Percentiles rank a stretch among this genome's conserved stretches.
phyloP scores from a whole-genome alignment of 768 basidiomycete genomes.

The Russula ochroleuca region DNA sequence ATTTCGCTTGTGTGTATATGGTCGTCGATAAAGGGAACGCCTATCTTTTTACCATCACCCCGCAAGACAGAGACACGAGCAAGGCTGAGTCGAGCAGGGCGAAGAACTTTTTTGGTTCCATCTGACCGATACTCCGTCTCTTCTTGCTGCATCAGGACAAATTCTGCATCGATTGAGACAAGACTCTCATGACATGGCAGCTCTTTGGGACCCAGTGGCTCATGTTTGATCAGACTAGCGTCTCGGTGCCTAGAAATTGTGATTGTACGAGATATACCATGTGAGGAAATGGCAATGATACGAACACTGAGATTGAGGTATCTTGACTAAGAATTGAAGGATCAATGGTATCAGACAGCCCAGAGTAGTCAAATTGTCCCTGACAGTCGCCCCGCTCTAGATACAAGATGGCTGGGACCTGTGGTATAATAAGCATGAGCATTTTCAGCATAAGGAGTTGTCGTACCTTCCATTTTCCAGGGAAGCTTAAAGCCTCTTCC shows the following conservation, averaged over 20 bases:
- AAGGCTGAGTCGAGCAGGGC: conserved; percentile 86
- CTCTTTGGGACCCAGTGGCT: conserved; percentile 65
- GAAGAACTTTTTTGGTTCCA: conserved; percentile 86
- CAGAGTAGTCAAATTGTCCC: conserved; percentile 55
- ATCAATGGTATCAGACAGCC: conserved; percentile 64
- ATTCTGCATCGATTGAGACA: conserved; percentile 96
- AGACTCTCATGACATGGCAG: conserved; percentile 81
- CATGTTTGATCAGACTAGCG: conserved; percentile 67
- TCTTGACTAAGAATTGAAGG: conserved; percentile 75
- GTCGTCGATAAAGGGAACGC: conserved; percentile 94
- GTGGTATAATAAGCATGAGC: conserved; percentile 4
- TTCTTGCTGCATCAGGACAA: conserved; percentile 97
- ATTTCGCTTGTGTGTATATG: conserved; percentile 95
- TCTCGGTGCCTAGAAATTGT: conserved; percentile 63
- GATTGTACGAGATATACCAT: not conserved
- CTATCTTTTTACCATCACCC: conserved; percentile 74
- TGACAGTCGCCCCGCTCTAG: conserved; percentile 68
- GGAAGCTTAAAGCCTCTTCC: conserved; percentile 83
- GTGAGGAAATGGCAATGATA: conserved; percentile 4
- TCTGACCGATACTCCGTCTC: conserved; percentile 95
- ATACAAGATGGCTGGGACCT: conserved; percentile 90
- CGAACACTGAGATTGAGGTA: conserved; percentile 82
- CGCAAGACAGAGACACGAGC: conserved; percentile 93
- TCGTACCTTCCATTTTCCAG: conserved; percentile 86
- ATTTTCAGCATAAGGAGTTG: not conserved